Base-by-base conservation (phyloP, 805 yeast species). In the Starmerella khaoyaiensis region DNA sequence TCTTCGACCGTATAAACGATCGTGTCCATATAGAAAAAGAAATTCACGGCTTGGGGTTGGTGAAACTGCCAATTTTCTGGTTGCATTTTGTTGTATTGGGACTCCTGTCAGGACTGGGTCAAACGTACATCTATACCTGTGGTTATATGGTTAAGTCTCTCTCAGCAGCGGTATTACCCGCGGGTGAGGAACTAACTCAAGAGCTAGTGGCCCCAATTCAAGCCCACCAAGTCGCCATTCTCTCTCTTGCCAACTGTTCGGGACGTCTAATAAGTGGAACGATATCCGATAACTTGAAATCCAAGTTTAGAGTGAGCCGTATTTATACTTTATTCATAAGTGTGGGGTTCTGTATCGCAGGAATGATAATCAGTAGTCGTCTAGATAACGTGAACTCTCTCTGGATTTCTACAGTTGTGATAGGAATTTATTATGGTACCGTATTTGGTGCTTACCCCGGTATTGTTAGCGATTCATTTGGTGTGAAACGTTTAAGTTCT, bases 341-440 rank as follows among this genome's bases (percentile, higher is more conserved):
- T 0, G 56, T 69, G 0, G 4, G 57, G 1, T 62, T 76, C 2
- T 57, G 74, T 16, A 38, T 69, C 5, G 21, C 60, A 2, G 67
- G 77, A 2, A 84, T 76, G 55, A 22, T 68, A 2, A 48, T 70
- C 5, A 44, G 51, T 2, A 14, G 24, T 15, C 24, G 21, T 5
- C 22, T 38, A 5, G 3, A 14, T 4, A n/a, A n/a, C 15, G 36
- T 47, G 12, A 36, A 35, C 5, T 38, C 46, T 18, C 55, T 80
- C 47, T 65, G 75, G 57, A 28, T 64, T 21, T 60, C 68, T 18
- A 74, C 86, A 1, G 53, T 68, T n/a, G 50, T 71, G 15, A 67
- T 71, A 21, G 93, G 93, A 0, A 60, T 75, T 25, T 77, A 76
- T 27, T 80, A 80, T 57, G 93, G 93, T 1, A 68, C 73, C 44